Base-by-base conservation (phyloP, 495 filamentous ascomycete genomes). In the Apodospora peruviana region DNA sequence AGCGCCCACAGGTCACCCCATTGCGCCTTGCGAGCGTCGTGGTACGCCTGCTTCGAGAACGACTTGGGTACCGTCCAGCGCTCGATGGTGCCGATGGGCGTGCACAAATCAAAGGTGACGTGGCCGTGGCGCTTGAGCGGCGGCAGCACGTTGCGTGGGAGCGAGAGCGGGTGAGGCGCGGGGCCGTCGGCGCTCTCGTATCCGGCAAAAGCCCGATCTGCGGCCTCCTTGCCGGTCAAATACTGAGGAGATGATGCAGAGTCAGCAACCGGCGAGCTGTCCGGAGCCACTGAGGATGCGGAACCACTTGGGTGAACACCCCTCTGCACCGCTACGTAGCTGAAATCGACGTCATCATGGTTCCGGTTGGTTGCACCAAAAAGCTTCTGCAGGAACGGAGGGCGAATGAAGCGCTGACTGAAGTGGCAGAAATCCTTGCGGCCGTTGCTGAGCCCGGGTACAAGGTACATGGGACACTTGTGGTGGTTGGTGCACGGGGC, bases 1-100 rank as follows among this genome's bases (percentile, higher is more conserved):
- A 98, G 73, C 5, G 90, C 90, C 93, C 93, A 98, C 17, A 96
- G 70, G 65, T 98, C 93, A 37, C 94, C 93, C 93, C 93, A 97
- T 32, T 65, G 65, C 0, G 85, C 77, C 64, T 98, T 98, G 48
- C 91, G 82, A 22, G 94, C 94, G 60, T 98, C 94, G 38, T 83
- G 85, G 70, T 87, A 97, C 2, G 88, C 88, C 53, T 83, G 78
- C 48, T 78, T 83, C 52, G 85, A 84, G 66, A 82, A 94, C 34
- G 83, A 88, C 47, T 80, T 82, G 1, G 93, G 87, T 0, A 98
- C 83, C 0, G 84, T 88, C 93, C 93, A 98, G 36, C 93, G 88
- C 68, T 98, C 93, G n/a, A 97, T 81, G 27, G 74, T 80, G 18
- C 85, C 94, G 1, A 75, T 70, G 0, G 94, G 88, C 0, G 94